These are phyloP conservation scores for Annulohypoxylon bovei DNA, from an alignment of 495 filamentous ascomycete genomes.

Conservation along the genomic window DNA sequence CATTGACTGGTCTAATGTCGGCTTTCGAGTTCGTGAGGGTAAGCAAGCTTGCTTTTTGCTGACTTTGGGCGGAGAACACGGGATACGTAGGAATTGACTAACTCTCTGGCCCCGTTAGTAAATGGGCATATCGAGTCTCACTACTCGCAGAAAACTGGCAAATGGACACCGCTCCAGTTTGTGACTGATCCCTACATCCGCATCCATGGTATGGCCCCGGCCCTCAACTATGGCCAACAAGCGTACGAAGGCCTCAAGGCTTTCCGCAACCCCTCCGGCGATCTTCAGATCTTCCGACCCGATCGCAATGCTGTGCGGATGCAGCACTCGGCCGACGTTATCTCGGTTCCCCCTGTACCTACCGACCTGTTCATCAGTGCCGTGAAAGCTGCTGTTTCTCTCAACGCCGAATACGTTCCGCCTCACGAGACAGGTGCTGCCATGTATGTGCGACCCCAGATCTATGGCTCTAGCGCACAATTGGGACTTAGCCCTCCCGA, in stretches of 20 bases:
- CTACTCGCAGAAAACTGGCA: slow-evolving; percentile 72
- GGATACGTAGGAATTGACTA: background rate
- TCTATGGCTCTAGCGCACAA: slow-evolving; percentile 86
- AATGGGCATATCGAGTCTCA: slow-evolving; percentile 82
- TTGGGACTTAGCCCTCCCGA: slow-evolving; percentile 83
- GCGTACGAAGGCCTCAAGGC: slow-evolving; percentile 95
- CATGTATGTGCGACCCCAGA: slow-evolving; percentile 86
- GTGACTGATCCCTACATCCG: slow-evolving; percentile 79
- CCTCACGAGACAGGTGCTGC: slow-evolving; percentile 84
- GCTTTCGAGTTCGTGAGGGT: slow-evolving; percentile 92
- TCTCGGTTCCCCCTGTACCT: slow-evolving; percentile 82
- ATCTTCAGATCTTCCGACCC: slow-evolving; percentile 84
- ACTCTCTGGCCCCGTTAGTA: slow-evolving; percentile 56
- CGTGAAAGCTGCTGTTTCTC: slow-evolving; percentile 79
- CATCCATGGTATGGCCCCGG: slow-evolving; percentile 90
- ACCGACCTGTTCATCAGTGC: slow-evolving; percentile 74
- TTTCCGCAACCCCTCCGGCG: slow-evolving; percentile 74
- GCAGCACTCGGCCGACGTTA: slow-evolving; percentile 77
- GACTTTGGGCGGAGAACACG: background rate
- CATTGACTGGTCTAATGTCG: slow-evolving; percentile 91
- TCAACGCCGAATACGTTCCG: slow-evolving; percentile 89
- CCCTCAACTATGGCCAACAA: slow-evolving; percentile 92
- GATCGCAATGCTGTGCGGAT: slow-evolving; percentile 82
- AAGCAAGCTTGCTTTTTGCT: slow-evolving; percentile 35
- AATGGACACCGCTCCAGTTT: slow-evolving; percentile 80